phyloP scores from a whole-genome alignment of 352 stramenopile genomes.

The Globisporangium rhizosaccharum region DNA sequence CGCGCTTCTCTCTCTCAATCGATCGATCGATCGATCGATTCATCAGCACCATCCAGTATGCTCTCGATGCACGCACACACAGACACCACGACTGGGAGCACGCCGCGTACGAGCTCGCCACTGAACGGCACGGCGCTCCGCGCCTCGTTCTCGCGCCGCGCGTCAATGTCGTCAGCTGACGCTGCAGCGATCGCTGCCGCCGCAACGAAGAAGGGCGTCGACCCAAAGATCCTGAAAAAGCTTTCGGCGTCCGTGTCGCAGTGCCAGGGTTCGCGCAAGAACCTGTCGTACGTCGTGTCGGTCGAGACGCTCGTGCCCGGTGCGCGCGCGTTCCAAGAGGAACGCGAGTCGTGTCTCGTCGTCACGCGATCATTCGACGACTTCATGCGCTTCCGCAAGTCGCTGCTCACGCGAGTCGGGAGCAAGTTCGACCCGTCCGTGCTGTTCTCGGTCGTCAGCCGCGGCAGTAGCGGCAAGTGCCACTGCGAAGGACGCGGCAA shows the following conservation, averaged over 20 bases:
- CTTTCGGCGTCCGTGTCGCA: conserved; percentile 70
- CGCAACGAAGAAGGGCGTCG: conserved; percentile 28
- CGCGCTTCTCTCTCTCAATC: too few relatives aligned
- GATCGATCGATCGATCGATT: too few relatives aligned
- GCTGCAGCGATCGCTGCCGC: conserved; percentile 19
- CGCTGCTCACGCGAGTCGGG: conserved; percentile 56
- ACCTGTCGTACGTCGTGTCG: conserved; percentile 74
- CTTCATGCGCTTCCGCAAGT: conserved; percentile 71
- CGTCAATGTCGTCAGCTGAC: conserved; percentile 21
- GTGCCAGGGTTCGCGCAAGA: conserved; percentile 59
- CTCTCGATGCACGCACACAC: conserved; percentile 1
- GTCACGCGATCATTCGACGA: conserved; percentile 75
- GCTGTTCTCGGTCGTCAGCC: conserved; percentile 17
- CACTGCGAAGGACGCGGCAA: conserved; percentile 38
- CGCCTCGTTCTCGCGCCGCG: conserved; percentile 11
- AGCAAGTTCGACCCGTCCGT: conserved; percentile 31
- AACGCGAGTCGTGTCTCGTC: conserved; percentile 64
- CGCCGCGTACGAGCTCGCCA: conserved; percentile 2
- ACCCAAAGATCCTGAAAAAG: conserved; percentile 80
- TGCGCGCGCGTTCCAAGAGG: conserved; percentile 44
- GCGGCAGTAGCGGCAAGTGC: conserved; percentile 39
- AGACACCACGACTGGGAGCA: not conserved
- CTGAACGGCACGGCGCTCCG: not conserved
- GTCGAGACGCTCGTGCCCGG: conserved; percentile 67
- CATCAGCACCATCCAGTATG: not conserved